phyloP scores from a whole-genome alignment of 1,284 basidiomycete genomes.

The Singerocomus rubriflavus region DNA sequence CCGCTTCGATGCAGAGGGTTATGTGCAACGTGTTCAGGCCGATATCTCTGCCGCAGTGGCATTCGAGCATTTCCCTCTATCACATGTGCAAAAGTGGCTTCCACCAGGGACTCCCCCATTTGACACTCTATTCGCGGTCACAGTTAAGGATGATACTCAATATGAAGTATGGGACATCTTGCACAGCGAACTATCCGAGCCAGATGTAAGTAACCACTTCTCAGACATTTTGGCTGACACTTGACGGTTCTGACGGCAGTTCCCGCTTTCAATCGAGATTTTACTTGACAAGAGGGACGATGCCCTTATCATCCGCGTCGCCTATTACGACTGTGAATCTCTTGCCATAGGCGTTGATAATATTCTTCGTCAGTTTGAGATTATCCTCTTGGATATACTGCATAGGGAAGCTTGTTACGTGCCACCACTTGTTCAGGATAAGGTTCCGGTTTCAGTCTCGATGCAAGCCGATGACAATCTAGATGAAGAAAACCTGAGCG shows the following conservation, averaged over 20 bases:
- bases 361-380: constrained; percentile 22
- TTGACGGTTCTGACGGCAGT: constrained; percentile 30
- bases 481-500: not conserved
- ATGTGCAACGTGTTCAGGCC: constrained; percentile 37
- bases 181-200: constrained; percentile 41
- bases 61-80: constrained; percentile 44
- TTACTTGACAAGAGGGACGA: constrained; percentile 34
- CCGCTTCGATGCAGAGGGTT: constrained; percentile 27
- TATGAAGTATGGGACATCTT: constrained; percentile 29
- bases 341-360: constrained; percentile 11
- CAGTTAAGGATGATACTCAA: constrained; percentile 32
- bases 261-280: constrained; percentile 45
- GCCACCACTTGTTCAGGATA: not conserved
- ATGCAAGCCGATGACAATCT: not conserved
- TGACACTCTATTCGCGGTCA: constrained; percentile 46
- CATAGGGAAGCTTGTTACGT: not conserved
- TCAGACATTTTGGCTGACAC: not conserved
- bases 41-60: constrained; percentile 39
- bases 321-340: constrained; percentile 16
- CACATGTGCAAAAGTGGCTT: constrained; percentile 47
- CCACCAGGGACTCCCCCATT: constrained; percentile 38
- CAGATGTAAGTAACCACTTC: constrained; percentile 38
- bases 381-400: constrained; percentile 16
- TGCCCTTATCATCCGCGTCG: constrained; percentile 13
- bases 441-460: not conserved